Evolutionary conservation across 805 yeast genomes (phyloP).

Genomic region (Wickerhamiella dianesei): DNA sequence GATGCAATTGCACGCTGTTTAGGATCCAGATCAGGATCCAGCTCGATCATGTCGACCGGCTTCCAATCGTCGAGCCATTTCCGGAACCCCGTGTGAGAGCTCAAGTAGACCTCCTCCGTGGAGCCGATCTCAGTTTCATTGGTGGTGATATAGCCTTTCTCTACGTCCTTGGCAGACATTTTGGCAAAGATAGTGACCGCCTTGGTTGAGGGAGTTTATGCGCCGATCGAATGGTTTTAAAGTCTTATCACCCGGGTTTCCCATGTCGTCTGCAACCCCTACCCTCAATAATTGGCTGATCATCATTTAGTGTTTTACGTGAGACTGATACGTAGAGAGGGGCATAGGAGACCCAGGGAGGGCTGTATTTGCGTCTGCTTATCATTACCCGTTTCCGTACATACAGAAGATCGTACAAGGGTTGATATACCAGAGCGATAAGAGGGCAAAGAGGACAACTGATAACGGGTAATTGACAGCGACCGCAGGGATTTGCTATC

Average conservation of each 20-base stretch:
- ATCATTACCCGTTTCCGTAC: no score
- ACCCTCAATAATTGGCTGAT: neutral
- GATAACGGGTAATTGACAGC: no score
- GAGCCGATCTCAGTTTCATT: neutral
- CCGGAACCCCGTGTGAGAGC: neutral
- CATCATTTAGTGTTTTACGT: neutral
- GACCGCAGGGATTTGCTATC: no score
- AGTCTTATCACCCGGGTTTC: neutral
- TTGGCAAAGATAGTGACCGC: no score
- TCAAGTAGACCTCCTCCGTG: neutral
- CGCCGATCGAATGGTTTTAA: neutral
- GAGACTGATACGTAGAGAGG: no score
- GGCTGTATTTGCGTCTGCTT: no score
- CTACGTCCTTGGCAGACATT: neutral
- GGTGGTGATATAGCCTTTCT: neutral
- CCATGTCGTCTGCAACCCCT: no score
- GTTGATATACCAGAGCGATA: no score
- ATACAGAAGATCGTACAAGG: no score
- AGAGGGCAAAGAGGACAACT: no score
- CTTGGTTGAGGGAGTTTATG: no score
- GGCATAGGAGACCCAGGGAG: no score
- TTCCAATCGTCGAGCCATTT: conserved; percentile 5
- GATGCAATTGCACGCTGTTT: conserved; percentile 26
- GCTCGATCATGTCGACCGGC: conserved; percentile 2
- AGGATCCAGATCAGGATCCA: neutral